Percentiles rank a stretch among this genome's conserved stretches.
Evolutionary conservation across 768 basidiomycete genomes (phyloP).

Genomic region (Tremella fuciformis): DNA sequence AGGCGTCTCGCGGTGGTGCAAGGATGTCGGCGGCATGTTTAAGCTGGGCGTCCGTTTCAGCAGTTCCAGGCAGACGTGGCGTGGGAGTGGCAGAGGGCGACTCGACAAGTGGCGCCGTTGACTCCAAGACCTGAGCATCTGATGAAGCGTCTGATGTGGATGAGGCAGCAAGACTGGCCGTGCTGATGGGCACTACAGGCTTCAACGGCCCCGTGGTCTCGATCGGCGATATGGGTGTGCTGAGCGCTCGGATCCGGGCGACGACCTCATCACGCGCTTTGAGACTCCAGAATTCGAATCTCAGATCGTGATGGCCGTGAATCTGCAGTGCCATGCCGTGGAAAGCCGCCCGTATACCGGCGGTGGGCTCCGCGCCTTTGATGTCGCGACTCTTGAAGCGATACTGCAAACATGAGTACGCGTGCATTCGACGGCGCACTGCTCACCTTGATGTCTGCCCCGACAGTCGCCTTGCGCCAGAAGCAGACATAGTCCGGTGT

Average conservation of each 20-base stretch:
- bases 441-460: constrained; percentile 47
- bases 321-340: constrained; percentile 56
- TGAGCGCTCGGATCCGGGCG: constrained; percentile 1
- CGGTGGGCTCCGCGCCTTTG: constrained; percentile 53
- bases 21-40: constrained; percentile 38
- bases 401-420: constrained; percentile 38
- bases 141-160: no score
- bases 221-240: not conserved
- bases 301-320: constrained; percentile 56
- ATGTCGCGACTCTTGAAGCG: constrained; percentile 56
- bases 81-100: not conserved
- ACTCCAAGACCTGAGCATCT: not conserved
- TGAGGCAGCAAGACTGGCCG: not conserved
- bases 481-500: constrained; percentile 46
- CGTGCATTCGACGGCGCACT: not conserved
- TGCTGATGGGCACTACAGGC: not conserved
- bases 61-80: no score
- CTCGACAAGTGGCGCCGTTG: not conserved
- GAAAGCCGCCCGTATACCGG: constrained; percentile 32
- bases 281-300: constrained; percentile 58
- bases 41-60: no score
- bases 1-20: constrained; percentile 21
- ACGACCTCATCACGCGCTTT: constrained; percentile 55
- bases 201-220: not conserved
- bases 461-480: constrained; percentile 41